Evolutionary conservation across 139 green algal species (phyloP).

Genomic region (Chlamydomonas schloesseri): DNA sequence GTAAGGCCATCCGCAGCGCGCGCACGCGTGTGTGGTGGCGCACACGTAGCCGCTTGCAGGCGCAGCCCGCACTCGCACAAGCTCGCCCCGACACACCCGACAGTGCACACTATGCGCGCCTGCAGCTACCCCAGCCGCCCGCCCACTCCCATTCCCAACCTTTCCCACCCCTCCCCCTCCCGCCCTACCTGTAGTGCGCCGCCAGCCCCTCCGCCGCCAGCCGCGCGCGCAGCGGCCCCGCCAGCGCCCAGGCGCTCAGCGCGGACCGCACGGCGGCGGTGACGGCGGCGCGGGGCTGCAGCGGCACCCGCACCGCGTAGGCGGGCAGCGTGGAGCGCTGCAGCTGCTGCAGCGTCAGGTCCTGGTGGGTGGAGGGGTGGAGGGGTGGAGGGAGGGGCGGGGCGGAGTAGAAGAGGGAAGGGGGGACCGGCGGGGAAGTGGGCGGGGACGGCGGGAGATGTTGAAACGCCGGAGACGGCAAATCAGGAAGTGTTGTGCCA

Average conservation of each 20-base stretch:
- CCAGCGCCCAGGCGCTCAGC: slow-evolving; percentile 25
- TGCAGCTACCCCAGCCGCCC: too few species aligned
- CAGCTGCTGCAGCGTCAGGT: slow-evolving; percentile 1
- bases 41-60: too few species aligned
- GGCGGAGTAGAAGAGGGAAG: neutral
- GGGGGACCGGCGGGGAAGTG: too few species aligned
- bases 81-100: too few species aligned
- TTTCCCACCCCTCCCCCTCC: neutral
- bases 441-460: too few species aligned
- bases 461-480: too few species aligned
- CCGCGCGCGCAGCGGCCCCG: slow-evolving; percentile 10
- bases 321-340: slow-evolving; percentile 16
- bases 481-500: too few species aligned
- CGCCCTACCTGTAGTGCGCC: slow-evolving; percentile 25
- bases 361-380: slow-evolving; percentile 1
- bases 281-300: slow-evolving; percentile 1
- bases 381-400: neutral
- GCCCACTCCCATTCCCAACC: neutral
- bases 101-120: too few species aligned
- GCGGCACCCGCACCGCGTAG: slow-evolving; percentile 35
- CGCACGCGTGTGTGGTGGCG: too few species aligned
- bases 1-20: too few species aligned
- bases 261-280: neutral
- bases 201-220: slow-evolving; percentile 18
- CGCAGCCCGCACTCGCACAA: too few species aligned